phyloP scores from a whole-genome alignment of 2,329 filamentous ascomycete species.

The Fusarium cicatricum region DNA sequence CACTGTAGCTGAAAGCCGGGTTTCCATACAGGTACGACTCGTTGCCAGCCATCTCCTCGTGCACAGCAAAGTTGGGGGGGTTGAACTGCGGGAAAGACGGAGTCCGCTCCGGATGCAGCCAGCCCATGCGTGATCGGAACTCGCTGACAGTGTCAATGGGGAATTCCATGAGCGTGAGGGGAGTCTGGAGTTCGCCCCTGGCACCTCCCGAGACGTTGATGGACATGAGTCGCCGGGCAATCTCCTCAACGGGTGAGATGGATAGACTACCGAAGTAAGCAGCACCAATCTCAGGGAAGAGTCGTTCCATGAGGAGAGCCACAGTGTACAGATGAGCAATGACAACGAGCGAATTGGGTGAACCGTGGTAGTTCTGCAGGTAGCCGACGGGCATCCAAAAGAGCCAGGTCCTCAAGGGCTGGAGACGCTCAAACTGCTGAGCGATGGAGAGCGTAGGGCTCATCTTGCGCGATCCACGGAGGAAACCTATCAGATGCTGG shows the following conservation, averaged over 20 bases:
- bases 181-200: constrained; percentile 66
- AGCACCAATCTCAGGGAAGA: constrained; percentile 90
- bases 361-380: constrained; percentile 77
- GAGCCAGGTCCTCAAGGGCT: constrained; percentile 88
- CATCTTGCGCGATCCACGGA: constrained; percentile 76
- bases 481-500: constrained; percentile 74
- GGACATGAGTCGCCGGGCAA: constrained; percentile 76
- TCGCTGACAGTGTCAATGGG: constrained; percentile 74
- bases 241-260: constrained; percentile 84
- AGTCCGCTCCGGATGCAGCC: constrained; percentile 66
- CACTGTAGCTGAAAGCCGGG: constrained; percentile 69
- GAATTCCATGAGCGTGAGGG: constrained; percentile 74
- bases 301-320: constrained; percentile 84
- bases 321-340: constrained; percentile 93
- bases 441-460: constrained; percentile 75
- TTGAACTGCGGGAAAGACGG: constrained; percentile 69
- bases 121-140: constrained; percentile 75
- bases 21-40: constrained; percentile 63
- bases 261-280: constrained; percentile 87
- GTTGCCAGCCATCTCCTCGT: constrained; percentile 54
- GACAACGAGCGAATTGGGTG: constrained; percentile 80
- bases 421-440: constrained; percentile 89
- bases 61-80: constrained; percentile 62
- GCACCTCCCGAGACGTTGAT: constrained; percentile 69
- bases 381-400: constrained; percentile 94